Conservation (phyloP, 208 protist genomes). For the Leishmania amazonensis region DNA sequence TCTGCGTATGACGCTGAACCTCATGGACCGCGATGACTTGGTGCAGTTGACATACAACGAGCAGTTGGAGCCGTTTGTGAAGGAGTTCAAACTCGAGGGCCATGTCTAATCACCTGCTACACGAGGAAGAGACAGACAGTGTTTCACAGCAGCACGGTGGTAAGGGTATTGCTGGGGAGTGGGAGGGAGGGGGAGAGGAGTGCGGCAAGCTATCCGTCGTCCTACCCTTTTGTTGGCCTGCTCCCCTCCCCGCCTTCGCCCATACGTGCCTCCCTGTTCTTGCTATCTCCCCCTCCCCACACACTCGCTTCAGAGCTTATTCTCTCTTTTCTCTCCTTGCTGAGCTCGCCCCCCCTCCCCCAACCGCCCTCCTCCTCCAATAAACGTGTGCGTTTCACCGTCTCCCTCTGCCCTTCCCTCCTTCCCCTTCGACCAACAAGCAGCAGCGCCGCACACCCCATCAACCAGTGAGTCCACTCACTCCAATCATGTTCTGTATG, state of each 20-base stretch:
- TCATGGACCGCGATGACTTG: slow-evolving; percentile 86
- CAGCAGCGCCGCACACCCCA: not conserved
- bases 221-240: not conserved
- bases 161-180: not conserved
- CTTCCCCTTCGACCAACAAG: not conserved
- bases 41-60: slow-evolving; percentile 67
- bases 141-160: not conserved
- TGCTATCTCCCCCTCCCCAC: not conserved
- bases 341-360: not conserved
- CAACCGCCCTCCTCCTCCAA: not conserved
- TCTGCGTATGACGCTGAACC: slow-evolving; percentile 81
- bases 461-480: not conserved
- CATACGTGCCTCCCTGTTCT: not conserved
- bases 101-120: slow-evolving; percentile 40
- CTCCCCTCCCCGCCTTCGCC: not conserved
- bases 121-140: not conserved
- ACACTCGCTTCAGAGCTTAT: not conserved
- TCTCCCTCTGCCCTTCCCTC: not conserved
- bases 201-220: not conserved
- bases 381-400: not conserved
- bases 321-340: not conserved
- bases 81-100: slow-evolving; percentile 79
- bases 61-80: slow-evolving; percentile 68
- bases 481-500: not conserved
- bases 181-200: not conserved